Percentiles rank a stretch among this genome's conserved stretches.
Evolutionary conservation across 768 basidiomycete species (phyloP).

Genomic region (Leccinellum albellum): DNA sequence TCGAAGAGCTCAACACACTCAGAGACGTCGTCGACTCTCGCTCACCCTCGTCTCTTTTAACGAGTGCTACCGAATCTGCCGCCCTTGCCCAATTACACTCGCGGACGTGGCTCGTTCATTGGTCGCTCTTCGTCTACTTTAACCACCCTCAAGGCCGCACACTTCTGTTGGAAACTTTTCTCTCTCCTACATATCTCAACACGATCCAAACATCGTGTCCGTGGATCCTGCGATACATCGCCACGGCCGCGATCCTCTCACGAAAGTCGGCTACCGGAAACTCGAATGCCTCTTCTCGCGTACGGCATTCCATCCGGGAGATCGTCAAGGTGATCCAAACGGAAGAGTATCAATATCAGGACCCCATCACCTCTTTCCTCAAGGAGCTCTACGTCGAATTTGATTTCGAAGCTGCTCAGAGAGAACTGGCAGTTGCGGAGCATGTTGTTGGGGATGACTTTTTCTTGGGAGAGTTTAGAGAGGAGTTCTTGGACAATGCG

Average conservation of each 20-base stretch:
- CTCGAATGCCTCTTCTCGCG: conserved; percentile 57
- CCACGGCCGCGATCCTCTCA: conserved; percentile 88
- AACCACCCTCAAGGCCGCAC: conserved; percentile 91
- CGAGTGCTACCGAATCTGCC: conserved; percentile 52
- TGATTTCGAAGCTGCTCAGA: conserved; percentile 93
- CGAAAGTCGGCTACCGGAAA: conserved; percentile 62
- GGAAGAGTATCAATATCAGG: conserved; percentile 94
- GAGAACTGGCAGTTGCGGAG: conserved; percentile 72
- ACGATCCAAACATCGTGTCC: conserved; percentile 96
- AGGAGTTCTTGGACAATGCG: conserved; percentile 96
- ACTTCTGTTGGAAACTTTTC: conserved; percentile 92
- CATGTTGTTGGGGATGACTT: conserved; percentile 88
- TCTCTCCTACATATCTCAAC: conserved; percentile 94
- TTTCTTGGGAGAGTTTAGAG: conserved; percentile 86
- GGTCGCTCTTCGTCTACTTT: conserved; percentile 98
- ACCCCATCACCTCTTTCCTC: conserved; percentile 90
- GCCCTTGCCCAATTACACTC: conserved; percentile 87
- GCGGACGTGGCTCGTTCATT: conserved; percentile 94
- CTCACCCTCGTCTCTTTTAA: conserved; percentile 47
- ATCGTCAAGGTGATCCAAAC: conserved; percentile 91
- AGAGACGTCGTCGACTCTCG: conserved; percentile 88
- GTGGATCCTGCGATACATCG: conserved; percentile 92
- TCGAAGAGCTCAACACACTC: conserved; percentile 94
- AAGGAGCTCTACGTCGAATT: conserved; percentile 94
- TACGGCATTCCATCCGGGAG: conserved; percentile 85